Base-by-base conservation (phyloP, 768 basidiomycete genomes). In the Phaeotremella skinneri region DNA sequence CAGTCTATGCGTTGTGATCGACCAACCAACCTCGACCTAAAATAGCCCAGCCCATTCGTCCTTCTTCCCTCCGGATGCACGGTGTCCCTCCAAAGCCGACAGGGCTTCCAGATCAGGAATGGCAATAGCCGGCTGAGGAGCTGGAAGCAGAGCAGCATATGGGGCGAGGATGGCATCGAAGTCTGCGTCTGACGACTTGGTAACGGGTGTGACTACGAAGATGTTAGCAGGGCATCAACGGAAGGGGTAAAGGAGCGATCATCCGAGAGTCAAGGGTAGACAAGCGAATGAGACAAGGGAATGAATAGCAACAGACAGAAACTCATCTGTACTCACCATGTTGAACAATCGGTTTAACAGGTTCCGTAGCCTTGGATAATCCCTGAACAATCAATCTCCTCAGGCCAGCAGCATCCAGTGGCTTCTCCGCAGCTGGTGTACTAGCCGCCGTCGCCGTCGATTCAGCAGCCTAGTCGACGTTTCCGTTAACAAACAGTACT, bases 41-140 rank as follows among this genome's bases (percentile, higher is more conserved):
- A 63, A 72, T 52, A 76, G 57, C 13, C 73, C 73, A 16, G 73
- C 73, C 63, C 63, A 74, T 55, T 76, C 75, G 52, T 76, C 75
- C 45, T 57, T 49, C 64, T 69, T 67, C 16, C 43, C 58, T 0
- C 20, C 39, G 11, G 49, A 31, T 29, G 39, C 27, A 13, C 63
- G 64, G 13, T 56, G 49, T 14, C 66, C 52, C 52, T 67, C 67
- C 20, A 61, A 56, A 9, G 54, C 63, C 7, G 59, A 59, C 37
- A 72, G 49, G 9, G 52, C 48, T 14, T 59, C 69, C 17, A 54
- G 21, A 23, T 34, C 56, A 0, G 73, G 73, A 21, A 73, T 56
- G 25, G 41, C 39, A 4, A 70, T 41, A 14, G 48, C 31, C 0
- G 73, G 73, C 57, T 76, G 64, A 14, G 63, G 61, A 21, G 64